Conservation (phyloP, 139 green algal genomes). For the Trebouxia sp. region DNA sequence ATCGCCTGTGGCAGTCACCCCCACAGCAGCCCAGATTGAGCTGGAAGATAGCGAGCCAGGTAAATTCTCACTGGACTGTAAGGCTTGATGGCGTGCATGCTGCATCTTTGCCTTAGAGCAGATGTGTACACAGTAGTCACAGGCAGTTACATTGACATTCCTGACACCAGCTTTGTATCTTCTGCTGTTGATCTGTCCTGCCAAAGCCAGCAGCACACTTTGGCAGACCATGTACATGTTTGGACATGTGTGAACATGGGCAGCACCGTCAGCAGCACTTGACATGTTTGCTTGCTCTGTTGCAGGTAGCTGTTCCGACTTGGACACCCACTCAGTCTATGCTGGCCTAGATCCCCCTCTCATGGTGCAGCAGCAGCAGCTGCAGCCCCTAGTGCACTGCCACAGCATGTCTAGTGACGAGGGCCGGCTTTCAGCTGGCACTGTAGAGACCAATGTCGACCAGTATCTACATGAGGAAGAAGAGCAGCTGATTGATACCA, state of each 20-base stretch:
- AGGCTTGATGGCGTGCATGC: too few relatives aligned
- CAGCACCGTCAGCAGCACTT: too few relatives aligned
- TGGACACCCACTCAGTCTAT: conserved; percentile 15
- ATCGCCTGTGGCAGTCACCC: background rate
- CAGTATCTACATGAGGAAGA: background rate
- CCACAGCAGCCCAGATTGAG: background rate
- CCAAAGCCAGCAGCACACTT: too few relatives aligned
- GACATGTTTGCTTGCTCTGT: too few relatives aligned
- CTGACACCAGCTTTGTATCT: too few relatives aligned
- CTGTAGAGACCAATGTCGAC: background rate
- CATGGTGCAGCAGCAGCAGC: conserved; percentile 20
- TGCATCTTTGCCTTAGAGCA: too few relatives aligned
- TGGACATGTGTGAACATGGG: too few relatives aligned
- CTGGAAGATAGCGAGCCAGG: conserved; percentile 4
- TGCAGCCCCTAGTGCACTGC: conserved; percentile 15
- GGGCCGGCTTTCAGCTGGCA: background rate
- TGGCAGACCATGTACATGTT: too few relatives aligned
- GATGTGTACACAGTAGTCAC: too few relatives aligned
- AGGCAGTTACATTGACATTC: too few relatives aligned
- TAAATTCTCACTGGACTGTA: too few relatives aligned
- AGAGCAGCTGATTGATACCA: background rate
- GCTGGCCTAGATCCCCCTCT: background rate
- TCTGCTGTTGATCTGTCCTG: too few relatives aligned
- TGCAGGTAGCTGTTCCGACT: conserved; percentile 18
- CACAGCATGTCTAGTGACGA: conserved; percentile 12